Evolutionary conservation across 2,329 filamentous ascomycete genomes (phyloP), one percentile per base, ranked within the genome.

Genomic region (Colletotrichum eleusines): DNA sequence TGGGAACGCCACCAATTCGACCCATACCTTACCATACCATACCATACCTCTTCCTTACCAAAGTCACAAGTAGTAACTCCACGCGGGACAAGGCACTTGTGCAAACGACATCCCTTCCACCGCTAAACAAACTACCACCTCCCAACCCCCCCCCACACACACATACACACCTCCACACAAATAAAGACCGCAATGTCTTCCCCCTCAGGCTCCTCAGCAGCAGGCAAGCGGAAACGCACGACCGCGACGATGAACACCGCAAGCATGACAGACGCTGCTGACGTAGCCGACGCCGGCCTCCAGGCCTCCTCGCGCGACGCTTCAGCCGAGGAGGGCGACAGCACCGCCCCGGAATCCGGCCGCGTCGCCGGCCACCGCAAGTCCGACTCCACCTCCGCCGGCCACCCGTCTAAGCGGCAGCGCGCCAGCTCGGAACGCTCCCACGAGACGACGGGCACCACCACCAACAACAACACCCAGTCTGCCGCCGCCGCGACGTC

Each of bases 161-260:
- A 42, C 54, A 44, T 42, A 5, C 12, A 44, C 42, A 0, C 7
- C 18, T n/a, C 14, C 23, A 59, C 55, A 48, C 67, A 48, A 33
- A 60, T 46, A 63, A 55, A 42, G 46, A 51, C 23, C 28, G 33
- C 20, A 73, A 92, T 92, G 90, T 87, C 90, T 35, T 90, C 90
- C 38, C 85, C 89, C 44, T 87, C 85, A 33, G 83, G 83, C 63
- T 85, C 86, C 28, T 82, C 85, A 69, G 83, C 85, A 72, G 83
- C 83, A 74, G 87, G 86, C 76, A 97, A 97, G 86, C 92, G 95
- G 82, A 97, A 97, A 88, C 91, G 95, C 80, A 88, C 87, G 66
- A 84, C 84, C 70, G 87, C 86, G 72, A 81, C 86, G 72, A 81
- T 85, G 74, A 85, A 80, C 72, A 80, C 83, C 62, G 80, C 84